Base-by-base conservation (phyloP, 2,329 filamentous ascomycete species). In the Colletotrichum shisoi region DNA sequence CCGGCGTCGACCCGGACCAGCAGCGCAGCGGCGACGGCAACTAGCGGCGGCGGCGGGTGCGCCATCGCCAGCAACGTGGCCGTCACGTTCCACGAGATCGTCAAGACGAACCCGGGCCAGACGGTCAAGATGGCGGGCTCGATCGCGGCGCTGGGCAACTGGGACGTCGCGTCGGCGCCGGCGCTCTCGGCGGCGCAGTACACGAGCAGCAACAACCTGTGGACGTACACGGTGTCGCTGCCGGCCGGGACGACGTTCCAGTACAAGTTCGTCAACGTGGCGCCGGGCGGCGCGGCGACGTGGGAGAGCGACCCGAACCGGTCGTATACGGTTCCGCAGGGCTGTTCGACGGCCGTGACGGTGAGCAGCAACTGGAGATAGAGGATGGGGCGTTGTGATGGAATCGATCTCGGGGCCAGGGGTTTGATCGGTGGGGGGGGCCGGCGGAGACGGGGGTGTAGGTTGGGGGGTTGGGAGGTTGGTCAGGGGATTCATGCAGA, bases 231-330 rank as follows among this genome's bases (percentile, higher is more conserved):
- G 0, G 72, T 88, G 44, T 81, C 75, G 27, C 73, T 90, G 11
- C 79, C 83, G 0, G 80, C 85, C 0, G 87, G 85, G 1, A 81
- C 78, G 0, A 77, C 73, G 0, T 82, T 90, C 66, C 74, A 85
- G 74, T 90, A 89, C 74, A 89, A 90, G 76, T 91, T 85, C 71
- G 81, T 90, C 70, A 83, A 83, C 70, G 81, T 86, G 48, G 79
- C 78, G n/a, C 74, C 73, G 1, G 78, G 80, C 70, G 85, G 86
- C 0, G 76, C 74, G 0, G 78, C 87, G 5, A 80, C 78, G 0
- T 90, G 87, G 87, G 87, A 89, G 75, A 83, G 79, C 58, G 87
- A 87, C 24, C 78, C 79, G 0, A 81, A 82, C 59, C 72, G 79
- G 45, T 75, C 73, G 0, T 80, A 74, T 64, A 77, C 75, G 39